Evolutionary conservation across 768 basidiomycete species (phyloP), one percentile per base, ranked within the genome.

Genomic region (Tulasnella sp.): DNA sequence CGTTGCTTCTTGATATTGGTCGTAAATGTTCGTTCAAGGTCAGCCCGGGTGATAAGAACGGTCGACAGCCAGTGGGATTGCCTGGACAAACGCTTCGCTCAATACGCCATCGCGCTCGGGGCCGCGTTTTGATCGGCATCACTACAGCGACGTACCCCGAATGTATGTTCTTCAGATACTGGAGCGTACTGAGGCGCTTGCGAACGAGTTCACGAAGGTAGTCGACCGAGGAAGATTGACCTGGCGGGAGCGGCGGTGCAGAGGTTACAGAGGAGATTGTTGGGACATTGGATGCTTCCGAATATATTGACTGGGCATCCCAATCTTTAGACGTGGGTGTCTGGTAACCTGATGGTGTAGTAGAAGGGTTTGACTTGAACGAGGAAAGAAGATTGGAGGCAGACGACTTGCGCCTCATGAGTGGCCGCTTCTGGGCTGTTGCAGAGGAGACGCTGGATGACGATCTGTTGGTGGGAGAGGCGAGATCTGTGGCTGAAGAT

Each of bases 31-130:
- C 74, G 78, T 57, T 86, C 83, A 3, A 92, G 77, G 53, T 90
- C 90, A 15, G 72, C 64, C 46, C 78, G 78, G 54, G 83, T 81
- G 64, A 92, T 78, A 65, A 86, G 75, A 62, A 92, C 81, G 11
- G 90, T 92, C 67, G 89, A 85, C 65, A 87, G 87, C 88, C 88
- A 90, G 66, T 88, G 83, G 61, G 81, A 82, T 54, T 80, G 81
- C 52, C 88, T 90, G 65, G 23, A 58, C 32, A 29, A 59, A 19
- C 9, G 48, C n/a, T 19, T 25, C 61, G 42, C 62, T 50, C 11
- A 53, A 43, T 6, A 34, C 57, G 17, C 32, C 32, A 27, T 9
- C 39, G 61, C 49, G 11, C 34, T 35, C 36, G 48, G 54, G 60
- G 55, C 19, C 14, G 7, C 45, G 23, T 23, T 27, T 3, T 32